Evolutionary conservation across 2,329 filamentous ascomycete species (phyloP), one percentile per base, ranked within the genome.

Genomic region (Plenodomus biglobosus): DNA sequence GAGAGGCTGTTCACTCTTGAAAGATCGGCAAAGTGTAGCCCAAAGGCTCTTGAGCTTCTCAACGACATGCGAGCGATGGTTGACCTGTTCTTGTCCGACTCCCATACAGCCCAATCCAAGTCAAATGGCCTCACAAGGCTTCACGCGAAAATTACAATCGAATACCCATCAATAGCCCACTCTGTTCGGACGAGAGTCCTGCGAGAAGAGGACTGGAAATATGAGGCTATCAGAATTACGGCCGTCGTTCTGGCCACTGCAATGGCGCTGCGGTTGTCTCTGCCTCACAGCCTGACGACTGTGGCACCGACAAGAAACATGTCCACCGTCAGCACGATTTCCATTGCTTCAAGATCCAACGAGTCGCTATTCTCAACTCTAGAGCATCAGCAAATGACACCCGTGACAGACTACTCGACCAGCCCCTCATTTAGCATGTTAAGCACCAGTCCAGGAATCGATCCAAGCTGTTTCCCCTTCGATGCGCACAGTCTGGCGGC

Each of bases 161-260:
- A 59, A 7, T 66, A 61, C 36, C 56, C 48, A 0, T 42, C 59
- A 2, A 39, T 56, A 8, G 34, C 56, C 0, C 46, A 59, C n/a
- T 42, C 55, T 2, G 37, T 41, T 13, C 53, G 44, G 17, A 48
- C 37, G 2, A 54, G 52, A 21, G 43, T 58, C 7, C 39, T 56
- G 1, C 64, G 50, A 5, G 13, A 42, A 10, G 46, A 42, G 5
- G 68, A 69, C 36, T 65, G 61, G 59, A 68, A 53, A 38, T 72
- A 72, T 48, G 70, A 73, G 42, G 68, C 68, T 1, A 56, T 68
- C n/a, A 68, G 71, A 0, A 55, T 73, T 11, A 50, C 65, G 1
- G 56, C 63, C 5, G 42, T 68, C 8, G 52, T 73, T 11, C 65
- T 64, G 53, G 66, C 70, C 7, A 63, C 55, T 3, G 67, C 70